Percentiles rank a stretch among this genome's conserved stretches.
Conservation (phyloP, 2,329 filamentous ascomycete genomes). For the Grosmannia huntii region DNA sequence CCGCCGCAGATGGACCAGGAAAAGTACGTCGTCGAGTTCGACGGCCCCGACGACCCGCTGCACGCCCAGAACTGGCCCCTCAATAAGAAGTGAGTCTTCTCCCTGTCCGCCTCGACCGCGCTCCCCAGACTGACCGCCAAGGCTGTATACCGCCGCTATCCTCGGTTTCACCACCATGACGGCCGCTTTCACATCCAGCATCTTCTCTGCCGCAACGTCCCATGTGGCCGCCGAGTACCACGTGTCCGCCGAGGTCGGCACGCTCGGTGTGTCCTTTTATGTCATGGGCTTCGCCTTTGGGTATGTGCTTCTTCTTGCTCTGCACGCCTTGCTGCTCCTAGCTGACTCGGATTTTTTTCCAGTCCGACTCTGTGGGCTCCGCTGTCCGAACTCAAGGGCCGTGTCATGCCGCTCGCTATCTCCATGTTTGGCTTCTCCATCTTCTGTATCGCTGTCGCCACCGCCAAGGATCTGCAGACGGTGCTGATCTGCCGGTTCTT, state of each 20-base stretch:
- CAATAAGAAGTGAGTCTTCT: conserved; percentile 54
- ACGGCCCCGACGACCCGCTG: conserved; percentile 68
- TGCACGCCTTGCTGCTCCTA: too few species aligned
- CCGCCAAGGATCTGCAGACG: conserved; percentile 54
- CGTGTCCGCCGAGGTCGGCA: conserved; percentile 48
- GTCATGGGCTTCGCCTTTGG: conserved; percentile 62
- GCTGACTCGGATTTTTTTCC: background rate
- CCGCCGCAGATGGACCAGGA: conserved; percentile 57
- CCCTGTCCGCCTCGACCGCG: too few species aligned
- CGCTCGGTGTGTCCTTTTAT: conserved; percentile 55
- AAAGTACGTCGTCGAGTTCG: conserved; percentile 70
- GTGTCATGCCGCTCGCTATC: conserved; percentile 47
- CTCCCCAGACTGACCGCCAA: conserved; percentile 14
- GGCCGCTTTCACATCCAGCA: conserved; percentile 59
- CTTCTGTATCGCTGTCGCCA: conserved; percentile 52
- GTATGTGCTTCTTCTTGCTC: background rate
- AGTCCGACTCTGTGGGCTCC: conserved; percentile 59
- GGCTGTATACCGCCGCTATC: conserved; percentile 50
- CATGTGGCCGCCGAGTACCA: conserved; percentile 43
- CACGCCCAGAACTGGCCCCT: conserved; percentile 82
- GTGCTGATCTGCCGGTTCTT: conserved; percentile 64
- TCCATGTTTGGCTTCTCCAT: conserved; percentile 58
- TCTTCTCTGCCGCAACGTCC: conserved; percentile 56
- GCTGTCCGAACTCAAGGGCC: conserved; percentile 57
- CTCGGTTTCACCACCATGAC: conserved; percentile 63